Percentiles rank a stretch among this genome's conserved stretches.
Evolutionary conservation across 257 asterid genomes (phyloP).

Genomic region (Voacanga thouarsii): DNA sequence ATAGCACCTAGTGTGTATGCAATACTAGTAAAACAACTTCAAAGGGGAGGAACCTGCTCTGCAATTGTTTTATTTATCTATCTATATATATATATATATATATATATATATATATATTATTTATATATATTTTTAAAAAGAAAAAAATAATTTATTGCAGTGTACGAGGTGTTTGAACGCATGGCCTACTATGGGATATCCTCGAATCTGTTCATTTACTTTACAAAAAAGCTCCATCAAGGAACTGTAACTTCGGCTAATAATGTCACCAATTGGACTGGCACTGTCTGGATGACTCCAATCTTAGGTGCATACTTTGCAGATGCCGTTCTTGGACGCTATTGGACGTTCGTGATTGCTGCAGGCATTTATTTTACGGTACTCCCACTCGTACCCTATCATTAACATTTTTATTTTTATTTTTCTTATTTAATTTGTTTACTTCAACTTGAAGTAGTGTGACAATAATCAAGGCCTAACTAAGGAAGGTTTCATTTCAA

Average conservation of each 20-base stretch:
- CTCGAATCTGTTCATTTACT: slow-evolving; percentile 62
- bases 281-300: slow-evolving; percentile 83
- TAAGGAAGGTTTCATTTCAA: too few species aligned
- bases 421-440: too few species aligned
- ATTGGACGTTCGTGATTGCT: slow-evolving; percentile 66
- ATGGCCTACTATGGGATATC: slow-evolving; percentile 90
- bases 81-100: too few species aligned
- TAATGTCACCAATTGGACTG: slow-evolving; percentile 79
- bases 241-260: slow-evolving; percentile 71
- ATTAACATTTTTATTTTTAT: too few species aligned
- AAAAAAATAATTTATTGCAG: slow-evolving; percentile 22
- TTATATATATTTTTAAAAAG: too few species aligned
- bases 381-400: not conserved
- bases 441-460: too few species aligned
- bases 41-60: too few species aligned
- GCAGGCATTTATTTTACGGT: slow-evolving; percentile 59
- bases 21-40: too few species aligned
- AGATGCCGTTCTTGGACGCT: slow-evolving; percentile 75
- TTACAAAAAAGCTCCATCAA: slow-evolving; percentile 59
- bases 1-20: too few species aligned
- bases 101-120: too few species aligned
- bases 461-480: too few species aligned
- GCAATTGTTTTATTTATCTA: too few species aligned
- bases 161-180: slow-evolving; percentile 86
- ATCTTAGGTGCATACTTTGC: slow-evolving; percentile 78